These are phyloP conservation scores for Ophiostoma sp. DNA, from an alignment of 2,329 filamentous ascomycete species.

Conservation along the genomic window DNA sequence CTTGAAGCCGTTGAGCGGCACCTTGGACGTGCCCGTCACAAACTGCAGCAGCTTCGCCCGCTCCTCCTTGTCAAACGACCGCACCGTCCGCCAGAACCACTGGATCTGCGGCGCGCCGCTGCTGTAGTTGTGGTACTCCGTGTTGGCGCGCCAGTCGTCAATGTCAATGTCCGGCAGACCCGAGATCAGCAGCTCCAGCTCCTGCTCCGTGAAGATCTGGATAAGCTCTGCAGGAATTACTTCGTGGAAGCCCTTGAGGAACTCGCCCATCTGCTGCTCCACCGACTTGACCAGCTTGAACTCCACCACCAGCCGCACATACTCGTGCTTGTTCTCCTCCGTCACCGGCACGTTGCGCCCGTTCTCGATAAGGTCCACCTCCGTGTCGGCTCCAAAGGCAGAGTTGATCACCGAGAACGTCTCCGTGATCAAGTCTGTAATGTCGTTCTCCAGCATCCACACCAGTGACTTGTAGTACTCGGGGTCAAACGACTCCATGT, in stretches of 20 bases:
- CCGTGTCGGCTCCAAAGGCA: constrained; percentile 82
- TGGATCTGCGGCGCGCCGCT: constrained; percentile 93
- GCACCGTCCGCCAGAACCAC: constrained; percentile 98
- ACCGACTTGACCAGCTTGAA: constrained; percentile 89
- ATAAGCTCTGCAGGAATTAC: constrained; percentile 93
- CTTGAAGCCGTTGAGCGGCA: constrained; percentile 97
- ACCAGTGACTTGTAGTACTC: constrained; percentile 98
- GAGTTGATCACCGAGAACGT: constrained; percentile 93
- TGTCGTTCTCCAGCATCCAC: constrained; percentile 99
- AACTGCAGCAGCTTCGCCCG: constrained; percentile 95
- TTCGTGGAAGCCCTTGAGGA: constrained; percentile 94
- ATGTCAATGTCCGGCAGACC: constrained; percentile 95
- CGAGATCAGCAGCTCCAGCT: constrained; percentile 92
- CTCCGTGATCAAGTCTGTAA: constrained; percentile 94
- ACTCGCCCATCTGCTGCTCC: constrained; percentile 87
- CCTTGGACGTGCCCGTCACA: constrained; percentile 96
- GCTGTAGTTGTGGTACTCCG: constrained; percentile 96
- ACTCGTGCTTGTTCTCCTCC: constrained; percentile 97
- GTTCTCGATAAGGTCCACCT: constrained; percentile 79
- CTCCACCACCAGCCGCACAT: constrained; percentile 89
- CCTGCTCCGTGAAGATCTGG: constrained; percentile 97
- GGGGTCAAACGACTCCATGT: constrained; percentile 97
- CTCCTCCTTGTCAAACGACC: constrained; percentile 98
- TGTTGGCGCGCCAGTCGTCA: constrained; percentile 98
- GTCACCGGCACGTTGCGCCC: constrained; percentile 91